Evolutionary conservation across 1,284 basidiomycete genomes (phyloP).

Genomic region (Rhodotorula sp.): DNA sequence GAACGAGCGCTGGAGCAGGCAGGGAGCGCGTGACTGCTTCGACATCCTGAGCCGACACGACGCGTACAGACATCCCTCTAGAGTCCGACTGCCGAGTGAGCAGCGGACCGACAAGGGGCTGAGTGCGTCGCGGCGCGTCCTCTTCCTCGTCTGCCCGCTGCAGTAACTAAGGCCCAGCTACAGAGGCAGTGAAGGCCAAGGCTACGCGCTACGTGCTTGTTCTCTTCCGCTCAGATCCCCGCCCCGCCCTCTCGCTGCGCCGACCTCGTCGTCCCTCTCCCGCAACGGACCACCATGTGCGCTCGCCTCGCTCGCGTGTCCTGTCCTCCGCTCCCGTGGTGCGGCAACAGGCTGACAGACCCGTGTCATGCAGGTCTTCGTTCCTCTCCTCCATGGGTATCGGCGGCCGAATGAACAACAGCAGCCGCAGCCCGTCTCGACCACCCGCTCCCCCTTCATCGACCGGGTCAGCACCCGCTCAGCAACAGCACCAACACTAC

Average conservation of each 20-base stretch:
- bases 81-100: no score
- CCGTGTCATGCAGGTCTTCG: slow-evolving; percentile 23
- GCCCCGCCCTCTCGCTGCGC: not conserved
- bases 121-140: not conserved
- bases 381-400: slow-evolving; percentile 41
- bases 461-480: not conserved
- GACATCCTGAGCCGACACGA: slow-evolving; percentile 23
- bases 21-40: slow-evolving; percentile 8
- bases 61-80: slow-evolving; percentile 19
- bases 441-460: not conserved
- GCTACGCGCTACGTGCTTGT: no score
- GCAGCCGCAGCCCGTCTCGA: slow-evolving; percentile 15
- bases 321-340: not conserved
- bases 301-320: not conserved
- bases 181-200: no score
- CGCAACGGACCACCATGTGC: not conserved
- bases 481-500: not conserved
- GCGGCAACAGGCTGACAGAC: not conserved
- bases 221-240: no score
- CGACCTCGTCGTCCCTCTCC: not conserved
- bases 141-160: not conserved
- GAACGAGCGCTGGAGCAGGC: slow-evolving; percentile 15
- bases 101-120: no score
- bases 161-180: no score
- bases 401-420: slow-evolving; percentile 18